Conservation (phyloP, 2,329 filamentous ascomycete genomes). For the Allantophomopsis cytisporea region DNA sequence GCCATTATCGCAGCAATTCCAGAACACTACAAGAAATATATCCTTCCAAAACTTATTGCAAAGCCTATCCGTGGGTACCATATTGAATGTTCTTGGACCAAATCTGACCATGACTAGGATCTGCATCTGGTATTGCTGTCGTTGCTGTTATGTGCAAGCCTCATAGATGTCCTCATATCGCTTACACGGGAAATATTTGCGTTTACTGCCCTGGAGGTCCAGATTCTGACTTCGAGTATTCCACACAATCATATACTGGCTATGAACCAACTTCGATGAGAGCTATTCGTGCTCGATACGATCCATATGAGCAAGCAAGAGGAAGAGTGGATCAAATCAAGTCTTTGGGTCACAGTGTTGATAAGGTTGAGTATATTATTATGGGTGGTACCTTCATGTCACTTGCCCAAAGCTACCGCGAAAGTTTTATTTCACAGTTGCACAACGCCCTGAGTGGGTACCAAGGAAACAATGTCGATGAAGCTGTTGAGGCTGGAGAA, state of each 20-base stretch:
- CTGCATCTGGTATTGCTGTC: conserved; percentile 92
- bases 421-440: conserved; percentile 87
- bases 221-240: conserved; percentile 98
- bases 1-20: conserved; percentile 97
- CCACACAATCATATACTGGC: conserved; percentile 95
- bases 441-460: conserved; percentile 97
- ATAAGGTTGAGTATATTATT: conserved; percentile 99
- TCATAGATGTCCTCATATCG: conserved; percentile 92
- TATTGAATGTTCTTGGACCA: not conserved
- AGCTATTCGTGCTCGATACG: conserved; percentile 90
- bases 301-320: conserved; percentile 93
- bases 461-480: conserved; percentile 85
- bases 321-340: conserved; percentile 96
- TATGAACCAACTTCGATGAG: conserved; percentile 99
- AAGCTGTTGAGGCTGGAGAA: conserved; percentile 85
- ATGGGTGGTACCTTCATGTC: conserved; percentile 99
- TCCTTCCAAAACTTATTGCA: conserved; percentile 87
- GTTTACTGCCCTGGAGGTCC: conserved; percentile 97
- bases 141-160: conserved; percentile 99
- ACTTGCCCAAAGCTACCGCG: conserved; percentile 72
- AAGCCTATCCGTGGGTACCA: conserved; percentile 81
- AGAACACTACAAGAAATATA: conserved; percentile 99
- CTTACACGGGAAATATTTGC: conserved; percentile 97
- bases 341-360: conserved; percentile 86
- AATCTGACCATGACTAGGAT: conserved; percentile 37